Base-by-base conservation (phyloP, 495 filamentous ascomycete genomes). In the Aspergillus bertholletiae region DNA sequence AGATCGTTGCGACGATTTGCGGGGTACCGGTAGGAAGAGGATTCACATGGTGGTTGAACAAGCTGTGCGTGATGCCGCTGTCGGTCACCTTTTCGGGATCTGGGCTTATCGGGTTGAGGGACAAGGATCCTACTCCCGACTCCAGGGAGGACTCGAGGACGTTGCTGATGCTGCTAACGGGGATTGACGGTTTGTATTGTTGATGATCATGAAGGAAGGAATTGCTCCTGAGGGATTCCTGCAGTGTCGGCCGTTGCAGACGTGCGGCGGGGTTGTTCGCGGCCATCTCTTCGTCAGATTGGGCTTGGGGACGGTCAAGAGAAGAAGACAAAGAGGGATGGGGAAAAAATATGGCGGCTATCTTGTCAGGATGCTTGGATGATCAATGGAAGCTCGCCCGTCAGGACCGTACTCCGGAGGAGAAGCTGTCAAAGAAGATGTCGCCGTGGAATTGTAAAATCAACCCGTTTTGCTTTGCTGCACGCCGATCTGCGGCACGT, bases 171-270 rank as follows among this genome's bases (percentile, higher is more conserved):
- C 57, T 76, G 46, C 44, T 74, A 44, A 72, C 56, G 9, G 71
- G 64, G 9, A 57, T 58, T 26, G 82, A 81, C 11, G 86, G 80
- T 49, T 86, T 87, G 60, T 90, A 90, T 56, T 90, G 87, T 62
- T 88, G 85, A 56, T 88, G 85, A 52, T 88, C 86, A 46, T 83
- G 76, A 32, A 90, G 77, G 68, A 86, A 88, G 30, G 86, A 88
- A 60, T 79, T 79, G 70, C 83, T 86, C 52, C 84, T 80, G 76
- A 88, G 78, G 20, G 54, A 75, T 49, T 74, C 70, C 55, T 70
- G 72, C 28, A 78, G 66, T 11, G 68, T 64, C 12, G 75, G 75
- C 46, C 75, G 72, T 46, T 59, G 49, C 18, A 67, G 68, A 56
- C 68, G 67, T 47, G 68, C 51, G 23, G 55, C 48, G 55, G 64